Evolutionary conservation across 1,284 basidiomycete species (phyloP), one percentile per base, ranked within the genome.

Genomic region (Cystobasidiaceae sp.): DNA sequence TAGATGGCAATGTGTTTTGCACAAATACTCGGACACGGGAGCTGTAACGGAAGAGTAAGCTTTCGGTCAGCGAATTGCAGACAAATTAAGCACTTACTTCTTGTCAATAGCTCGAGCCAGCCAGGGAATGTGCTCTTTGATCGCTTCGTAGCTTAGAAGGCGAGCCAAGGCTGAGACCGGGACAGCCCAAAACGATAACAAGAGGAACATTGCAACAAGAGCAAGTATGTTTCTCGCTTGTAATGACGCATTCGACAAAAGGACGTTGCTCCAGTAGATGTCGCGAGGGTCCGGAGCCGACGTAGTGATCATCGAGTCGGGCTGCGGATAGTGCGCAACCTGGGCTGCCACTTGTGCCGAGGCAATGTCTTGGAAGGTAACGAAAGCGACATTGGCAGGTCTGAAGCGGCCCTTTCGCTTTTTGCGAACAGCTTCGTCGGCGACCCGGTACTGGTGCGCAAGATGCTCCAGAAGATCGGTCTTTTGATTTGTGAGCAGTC

Each of bases 231-330:
- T 84, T 23, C 91, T 84, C 4, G 85, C 81, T 48, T 84, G 81
- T 13, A 84, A 78, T 33, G 83, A 79, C 33, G 81, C 75, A 3
- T 81, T 77, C 0, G 86, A 82, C 64, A 87, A 83, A 1, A 84
- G 80, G 78, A 97, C 87, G 73, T 91, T 93, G 44, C 85, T 81
- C 96, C 94, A 98, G 19, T 97, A 85, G 65, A 98, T 89, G 75
- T 98, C 94, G 46, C 94, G 84, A 8, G 94, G 94, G 75, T 98
- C 94, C 0, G 93, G 93, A 0, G 94, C 66, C 4, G 64, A 44
- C 4, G 37, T 48, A 9, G 67, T 66, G 8, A 50, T 45, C 48
- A 67, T 57, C 37, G 65, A 69, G 17, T 70, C 73, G 1, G 75
- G 75, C 30, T 71, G 66, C 1, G 71, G 73, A 19, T 74, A 75